These are phyloP conservation scores for Picochlorum sp. DNA, from an alignment of 139 green algal species.

Conservation along the genomic window DNA sequence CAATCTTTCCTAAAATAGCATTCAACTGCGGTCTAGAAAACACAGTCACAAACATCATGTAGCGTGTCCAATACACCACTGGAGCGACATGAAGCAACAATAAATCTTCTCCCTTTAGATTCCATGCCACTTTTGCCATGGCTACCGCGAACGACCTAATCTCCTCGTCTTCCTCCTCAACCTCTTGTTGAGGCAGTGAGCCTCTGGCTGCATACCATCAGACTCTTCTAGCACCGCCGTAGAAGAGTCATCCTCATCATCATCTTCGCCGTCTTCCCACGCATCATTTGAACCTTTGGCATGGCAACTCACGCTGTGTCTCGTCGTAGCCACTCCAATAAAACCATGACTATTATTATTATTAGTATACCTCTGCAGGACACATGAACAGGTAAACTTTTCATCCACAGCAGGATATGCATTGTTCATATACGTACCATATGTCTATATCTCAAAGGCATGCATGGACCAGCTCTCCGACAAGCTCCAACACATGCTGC, in stretches of 20 bases:
- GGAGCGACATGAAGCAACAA: constrained; percentile 55
- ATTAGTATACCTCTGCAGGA: not conserved
- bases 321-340: not conserved
- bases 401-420: not conserved
- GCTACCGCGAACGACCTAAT: constrained; percentile 5
- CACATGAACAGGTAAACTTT: too few species aligned
- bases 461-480: too few species aligned
- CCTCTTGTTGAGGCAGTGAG: not conserved
- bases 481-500: too few species aligned
- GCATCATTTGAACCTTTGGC: too few species aligned
- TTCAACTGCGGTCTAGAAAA: constrained; percentile 55
- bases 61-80: constrained; percentile 51
- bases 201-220: not conserved
- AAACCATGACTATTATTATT: not conserved
- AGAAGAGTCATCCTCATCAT: too few species aligned
- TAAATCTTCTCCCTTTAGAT: constrained; percentile 47
- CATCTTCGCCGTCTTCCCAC: too few species aligned
- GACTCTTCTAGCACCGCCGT: not conserved
- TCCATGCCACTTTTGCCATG: constrained; percentile 17
- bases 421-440: not conserved
- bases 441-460: too few species aligned
- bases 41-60: constrained; percentile 48
- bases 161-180: constrained; percentile 5
- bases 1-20: constrained; percentile 52
- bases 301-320: too few species aligned